Base-by-base conservation (phyloP, 2,329 filamentous ascomycete species). In the Teratosphaeria epicoccoides region DNA sequence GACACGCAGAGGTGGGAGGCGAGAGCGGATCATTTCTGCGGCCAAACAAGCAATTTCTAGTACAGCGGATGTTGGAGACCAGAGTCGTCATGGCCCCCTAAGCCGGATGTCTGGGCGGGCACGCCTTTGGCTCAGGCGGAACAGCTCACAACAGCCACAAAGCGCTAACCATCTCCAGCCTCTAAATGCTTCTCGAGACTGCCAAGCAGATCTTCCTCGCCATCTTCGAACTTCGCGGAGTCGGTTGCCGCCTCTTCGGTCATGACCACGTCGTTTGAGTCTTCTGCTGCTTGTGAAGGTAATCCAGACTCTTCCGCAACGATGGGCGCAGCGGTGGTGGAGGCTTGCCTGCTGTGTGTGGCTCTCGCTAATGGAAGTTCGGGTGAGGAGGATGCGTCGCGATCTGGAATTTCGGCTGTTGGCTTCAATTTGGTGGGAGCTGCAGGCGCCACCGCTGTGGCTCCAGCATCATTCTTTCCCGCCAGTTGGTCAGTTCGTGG, bases 361-460 rank as follows among this genome's bases (percentile, higher is more conserved):
- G 61, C 61, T 3, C 66, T 65, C 6, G 64, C 66, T 1, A 73
- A 57, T n/a, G 71, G 71, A 24, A 71, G 55, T 20, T 73, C 71
- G 17, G 71, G 70, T 3, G 71, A 73, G 55, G 68, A 73, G 1
- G 69, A 70, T 1, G 61, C 57, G 46, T 71, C 69, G 24, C 56
- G 55, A 40, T 57, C 12, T 20, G 45, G 17, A 10, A 51, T 29
- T 46, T 52, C 50, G 47, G 58, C 57, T 5, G 46, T 29, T 22
- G 33, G 24, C 12, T 58, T 43, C 23, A 46, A 26, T 46, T 52
- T 45, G 43, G 51, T 3, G 9, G 50, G 37, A 46, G 47, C 49
- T 47, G 54, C 46, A 20, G 48, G 24, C 26, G 17, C 48, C 20
- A 48, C 46, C 3, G 44, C 28, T 33, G 25, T 25, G 20, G 20